Conservation (phyloP, 176 grass and related monocot genomes). For the Avena insularis region DNA sequence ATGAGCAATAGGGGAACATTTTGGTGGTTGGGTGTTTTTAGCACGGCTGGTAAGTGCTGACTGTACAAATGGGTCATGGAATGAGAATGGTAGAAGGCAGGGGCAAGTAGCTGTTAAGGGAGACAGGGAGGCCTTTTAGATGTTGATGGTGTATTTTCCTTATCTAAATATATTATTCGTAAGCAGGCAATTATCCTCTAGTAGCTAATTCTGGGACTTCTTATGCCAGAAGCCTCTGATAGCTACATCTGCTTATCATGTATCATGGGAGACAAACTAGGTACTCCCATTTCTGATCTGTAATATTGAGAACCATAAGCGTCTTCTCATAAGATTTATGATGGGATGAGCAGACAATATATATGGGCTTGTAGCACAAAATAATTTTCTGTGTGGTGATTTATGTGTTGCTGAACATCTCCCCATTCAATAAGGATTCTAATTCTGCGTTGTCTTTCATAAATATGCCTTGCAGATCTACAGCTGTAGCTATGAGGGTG, state of each 20-base stretch:
- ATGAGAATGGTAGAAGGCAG: background rate
- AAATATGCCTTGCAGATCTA: slow-evolving; percentile 64
- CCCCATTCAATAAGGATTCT: background rate
- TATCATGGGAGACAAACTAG: background rate
- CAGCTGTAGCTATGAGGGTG: slow-evolving; percentile 72
- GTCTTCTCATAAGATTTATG: background rate
- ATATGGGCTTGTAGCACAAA: background rate
- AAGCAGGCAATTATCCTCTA: background rate
- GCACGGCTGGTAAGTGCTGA: background rate
- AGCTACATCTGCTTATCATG: background rate
- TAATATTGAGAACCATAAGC: background rate
- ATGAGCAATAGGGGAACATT: background rate
- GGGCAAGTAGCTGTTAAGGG: background rate
- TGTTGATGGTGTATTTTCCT: background rate
- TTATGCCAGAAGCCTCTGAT: background rate
- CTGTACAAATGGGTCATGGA: background rate
- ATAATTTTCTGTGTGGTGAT: background rate
- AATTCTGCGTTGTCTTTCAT: slow-evolving; percentile 15
- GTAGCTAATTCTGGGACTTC: background rate
- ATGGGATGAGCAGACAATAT: background rate
- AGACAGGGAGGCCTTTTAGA: slow-evolving; percentile 15
- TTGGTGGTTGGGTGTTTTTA: background rate
- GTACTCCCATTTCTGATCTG: background rate
- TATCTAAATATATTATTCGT: background rate
- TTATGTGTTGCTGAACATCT: slow-evolving; percentile 19